Base-by-base conservation (phyloP, 1,284 basidiomycete genomes). In the Rhizoctonia solani region DNA sequence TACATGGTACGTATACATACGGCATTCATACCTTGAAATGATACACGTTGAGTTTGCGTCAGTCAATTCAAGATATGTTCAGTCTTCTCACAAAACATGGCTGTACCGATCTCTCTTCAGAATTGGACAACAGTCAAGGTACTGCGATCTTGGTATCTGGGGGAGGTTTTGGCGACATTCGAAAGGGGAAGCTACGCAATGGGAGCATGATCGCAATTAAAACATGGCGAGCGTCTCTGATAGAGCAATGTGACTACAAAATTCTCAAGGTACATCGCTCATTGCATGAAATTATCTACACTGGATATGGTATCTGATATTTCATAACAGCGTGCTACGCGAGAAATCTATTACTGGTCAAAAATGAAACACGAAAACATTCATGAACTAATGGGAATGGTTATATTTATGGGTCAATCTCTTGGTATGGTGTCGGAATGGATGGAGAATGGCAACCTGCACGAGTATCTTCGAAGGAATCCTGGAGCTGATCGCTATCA, bases 91-190 rank as follows among this genome's bases (percentile, higher is more conserved):
- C 32, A 34, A 4, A 11, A 4, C 32, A 34, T 34, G 32, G 32
- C 11, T 34, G 32, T 34, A 34, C 11, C 32, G 32, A 34, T 11
- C 32, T 34, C 4, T 34, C 32, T 34, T 34, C 32, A 34, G 4
- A 34, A 34, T 4, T 34, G 32, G 11, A 34, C 11, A 4, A 4
- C 32, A 11, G 11, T 34, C 32, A 34, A 34, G 32, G 11, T 11
- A 34, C 32, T 11, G 4, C 32, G 4, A 11, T 34, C 11, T 11
- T 34, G 32, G 11, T 34, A 34, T 34, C 32, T 34, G 50, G 50
- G 30, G 50, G 50, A 2, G 50, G 25, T 4, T 53, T 53, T 29
- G 50, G 50, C 50, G 50, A 53, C 50, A 32, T 53, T 19, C 30
- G 50, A 27, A 29, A 27, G 29, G 50, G 23, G 50, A 30, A 53